These are phyloP conservation scores for Paraphoma chrysanthemicola DNA, from an alignment of 2,329 filamentous ascomycete species.

Conservation along the genomic window DNA sequence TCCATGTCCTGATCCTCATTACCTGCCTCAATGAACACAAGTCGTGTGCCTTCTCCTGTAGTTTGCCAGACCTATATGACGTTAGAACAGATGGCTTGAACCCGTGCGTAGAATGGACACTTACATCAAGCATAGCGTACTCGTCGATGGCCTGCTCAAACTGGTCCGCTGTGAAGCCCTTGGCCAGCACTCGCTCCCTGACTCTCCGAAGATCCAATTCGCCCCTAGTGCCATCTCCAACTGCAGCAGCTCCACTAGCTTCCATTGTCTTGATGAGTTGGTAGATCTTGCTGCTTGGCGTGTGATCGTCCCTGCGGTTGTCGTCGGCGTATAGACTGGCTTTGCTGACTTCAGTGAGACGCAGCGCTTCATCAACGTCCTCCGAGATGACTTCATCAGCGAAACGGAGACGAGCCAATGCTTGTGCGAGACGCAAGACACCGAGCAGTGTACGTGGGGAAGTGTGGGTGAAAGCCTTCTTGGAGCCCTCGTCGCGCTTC, in stretches of 20 bases:
- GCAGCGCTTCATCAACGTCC: constrained; percentile 93
- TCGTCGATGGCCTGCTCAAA: constrained; percentile 86
- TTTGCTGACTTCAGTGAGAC: constrained; percentile 92
- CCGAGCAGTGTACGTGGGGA: constrained; percentile 93
- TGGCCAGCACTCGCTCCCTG: constrained; percentile 88
- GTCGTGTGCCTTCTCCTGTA: constrained; percentile 59
- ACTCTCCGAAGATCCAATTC: constrained; percentile 90
- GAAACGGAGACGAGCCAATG: constrained; percentile 90
- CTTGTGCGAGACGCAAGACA: constrained; percentile 90
- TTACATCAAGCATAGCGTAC: constrained; percentile 87
- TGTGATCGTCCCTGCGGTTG: constrained; percentile 67
- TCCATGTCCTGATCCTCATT: constrained; percentile 54
- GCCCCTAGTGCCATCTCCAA: constrained; percentile 73
- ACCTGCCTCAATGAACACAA: constrained; percentile 63
- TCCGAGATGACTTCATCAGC: constrained; percentile 83
- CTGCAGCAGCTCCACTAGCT: constrained; percentile 80
- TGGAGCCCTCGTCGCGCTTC: constrained; percentile 86
- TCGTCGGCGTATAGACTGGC: constrained; percentile 82
- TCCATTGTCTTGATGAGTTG: constrained; percentile 89
- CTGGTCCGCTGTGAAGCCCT: constrained; percentile 96
- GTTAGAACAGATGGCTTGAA: constrained; percentile 35
- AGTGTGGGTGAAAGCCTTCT: constrained; percentile 92
- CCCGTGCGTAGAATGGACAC: constrained; percentile 43
- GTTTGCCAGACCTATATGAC: constrained; percentile 60
- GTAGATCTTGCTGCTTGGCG: constrained; percentile 89